phyloP scores from a whole-genome alignment of 2,329 filamentous ascomycete species.

The Sporothrix inflata region DNA sequence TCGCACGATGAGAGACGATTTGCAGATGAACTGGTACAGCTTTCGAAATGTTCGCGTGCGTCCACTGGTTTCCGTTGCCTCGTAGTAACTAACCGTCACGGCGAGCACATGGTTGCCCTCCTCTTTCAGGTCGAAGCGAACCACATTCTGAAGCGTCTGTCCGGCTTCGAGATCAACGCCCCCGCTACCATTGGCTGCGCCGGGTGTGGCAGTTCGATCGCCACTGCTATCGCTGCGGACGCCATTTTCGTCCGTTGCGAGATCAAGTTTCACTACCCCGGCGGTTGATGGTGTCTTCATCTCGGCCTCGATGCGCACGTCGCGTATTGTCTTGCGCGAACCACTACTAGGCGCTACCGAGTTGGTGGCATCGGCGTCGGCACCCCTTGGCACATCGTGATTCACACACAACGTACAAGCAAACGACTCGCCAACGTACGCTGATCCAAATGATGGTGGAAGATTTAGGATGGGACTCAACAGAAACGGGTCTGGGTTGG shows the following conservation, averaged over 20 bases:
- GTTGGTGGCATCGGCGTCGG: constrained; percentile 38
- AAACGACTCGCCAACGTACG: constrained; percentile 95
- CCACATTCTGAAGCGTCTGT: constrained; percentile 76
- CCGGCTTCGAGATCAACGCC: constrained; percentile 60
- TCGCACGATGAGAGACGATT: constrained; percentile 83
- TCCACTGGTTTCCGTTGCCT: constrained; percentile 71
- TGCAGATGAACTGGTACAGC: constrained; percentile 94
- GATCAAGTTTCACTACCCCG: constrained; percentile 57
- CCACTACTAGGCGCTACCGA: constrained; percentile 37
- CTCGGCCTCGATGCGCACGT: constrained; percentile 83
- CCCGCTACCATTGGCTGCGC: constrained; percentile 23
- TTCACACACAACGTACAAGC: constrained; percentile 95
- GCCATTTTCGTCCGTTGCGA: constrained; percentile 50
- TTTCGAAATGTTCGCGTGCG: constrained; percentile 88
- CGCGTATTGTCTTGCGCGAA: constrained; percentile 62
- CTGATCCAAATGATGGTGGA: constrained; percentile 87
- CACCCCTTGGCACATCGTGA: constrained; percentile 64
- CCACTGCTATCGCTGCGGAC: not conserved
- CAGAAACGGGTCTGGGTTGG: constrained; percentile 60
- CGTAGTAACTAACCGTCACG: constrained; percentile 92
- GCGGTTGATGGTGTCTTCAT: constrained; percentile 83
- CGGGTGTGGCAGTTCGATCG: constrained; percentile 33
- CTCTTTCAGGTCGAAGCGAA: constrained; percentile 87
- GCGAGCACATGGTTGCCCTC: constrained; percentile 92
- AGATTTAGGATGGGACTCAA: constrained; percentile 74